Percentiles rank a stretch among this genome's conserved stretches.
phyloP scores from a whole-genome alignment of 371 early-diverging fungal genomes.

The Mucor plumbeus region DNA sequence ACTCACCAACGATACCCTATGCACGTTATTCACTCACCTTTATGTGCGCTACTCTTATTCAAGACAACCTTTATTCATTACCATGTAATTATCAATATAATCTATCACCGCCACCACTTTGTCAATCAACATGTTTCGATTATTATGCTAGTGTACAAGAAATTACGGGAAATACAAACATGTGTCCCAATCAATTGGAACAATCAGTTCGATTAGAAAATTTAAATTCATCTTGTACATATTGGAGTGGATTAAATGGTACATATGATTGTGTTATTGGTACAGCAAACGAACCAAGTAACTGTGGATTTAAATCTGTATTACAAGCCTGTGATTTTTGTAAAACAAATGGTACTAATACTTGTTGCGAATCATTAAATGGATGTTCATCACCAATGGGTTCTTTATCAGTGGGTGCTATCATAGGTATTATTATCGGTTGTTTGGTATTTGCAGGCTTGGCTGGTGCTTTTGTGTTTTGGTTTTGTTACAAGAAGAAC shows the following conservation, averaged over 20 bases:
- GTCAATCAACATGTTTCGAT: conserved; percentile 46
- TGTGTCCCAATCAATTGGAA: conserved; percentile 36
- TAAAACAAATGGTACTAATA: conserved; percentile 25
- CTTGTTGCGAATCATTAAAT: conserved; percentile 36
- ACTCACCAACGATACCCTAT: conserved; percentile 34
- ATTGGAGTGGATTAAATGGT: conserved; percentile 48
- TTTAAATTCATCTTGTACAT: conserved; percentile 33
- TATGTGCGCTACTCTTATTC: conserved; percentile 43
- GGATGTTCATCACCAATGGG: conserved; percentile 26
- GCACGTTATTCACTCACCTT: conserved; percentile 50
- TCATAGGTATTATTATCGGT: conserved; percentile 36
- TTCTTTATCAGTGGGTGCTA: conserved; percentile 32
- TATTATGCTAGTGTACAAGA: conserved; percentile 36
- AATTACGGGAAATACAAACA: conserved; percentile 30
- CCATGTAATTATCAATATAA: conserved; percentile 44
- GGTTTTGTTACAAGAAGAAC: conserved; percentile 9
- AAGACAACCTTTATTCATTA: conserved; percentile 38
- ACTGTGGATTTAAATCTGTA: conserved; percentile 42
- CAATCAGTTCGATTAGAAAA: conserved; percentile 15
- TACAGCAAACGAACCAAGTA: conserved; percentile 41
- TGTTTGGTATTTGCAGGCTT: conserved; percentile 20
- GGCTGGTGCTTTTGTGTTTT: conserved; percentile 16
- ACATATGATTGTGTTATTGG: conserved; percentile 42
- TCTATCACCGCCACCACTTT: conserved; percentile 40
- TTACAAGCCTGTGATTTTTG: conserved; percentile 42